Conservation (phyloP, 2,329 filamentous ascomycete genomes). For the Bipolaris oryzae region DNA sequence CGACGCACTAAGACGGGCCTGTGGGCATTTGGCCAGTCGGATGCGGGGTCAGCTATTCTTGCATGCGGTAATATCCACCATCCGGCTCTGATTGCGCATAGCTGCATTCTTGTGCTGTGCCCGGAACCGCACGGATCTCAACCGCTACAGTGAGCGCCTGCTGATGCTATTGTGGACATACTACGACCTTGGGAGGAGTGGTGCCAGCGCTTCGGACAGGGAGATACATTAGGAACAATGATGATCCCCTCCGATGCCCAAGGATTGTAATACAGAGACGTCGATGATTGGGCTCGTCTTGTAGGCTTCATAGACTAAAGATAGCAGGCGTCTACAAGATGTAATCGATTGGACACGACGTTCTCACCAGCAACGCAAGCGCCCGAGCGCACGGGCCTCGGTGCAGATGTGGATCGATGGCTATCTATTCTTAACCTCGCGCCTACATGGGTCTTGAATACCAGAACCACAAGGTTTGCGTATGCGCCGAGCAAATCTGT, state of each 20-base stretch:
- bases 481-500: conserved; percentile 12
- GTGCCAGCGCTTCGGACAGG: conserved; percentile 37
- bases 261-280: conserved; percentile 4
- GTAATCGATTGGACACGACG: conserved; percentile 25
- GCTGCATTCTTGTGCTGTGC: conserved; percentile 25
- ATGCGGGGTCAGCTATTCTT: conserved; percentile 36
- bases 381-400: conserved; percentile 18
- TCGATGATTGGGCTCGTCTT: conserved; percentile 30
- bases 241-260: conserved; percentile 31
- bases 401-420: conserved; percentile 16
- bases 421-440: conserved; percentile 25
- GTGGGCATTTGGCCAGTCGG: conserved; percentile 34
- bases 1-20: conserved; percentile 34
- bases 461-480: conserved; percentile 7
- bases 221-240: conserved; percentile 26
- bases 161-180: conserved; percentile 34
- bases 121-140: conserved; percentile 30
- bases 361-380: conserved; percentile 16
- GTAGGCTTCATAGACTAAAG: conserved; percentile 23
- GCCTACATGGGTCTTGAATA: conserved; percentile 5
- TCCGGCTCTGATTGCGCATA: conserved; percentile 27
- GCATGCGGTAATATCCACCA: conserved; percentile 23
- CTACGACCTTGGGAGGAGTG: conserved; percentile 22
- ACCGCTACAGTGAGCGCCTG: conserved; percentile 35
- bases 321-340: conserved; percentile 29